phyloP scores from a whole-genome alignment of 1,284 basidiomycete genomes.

The Mycena sp. region DNA sequence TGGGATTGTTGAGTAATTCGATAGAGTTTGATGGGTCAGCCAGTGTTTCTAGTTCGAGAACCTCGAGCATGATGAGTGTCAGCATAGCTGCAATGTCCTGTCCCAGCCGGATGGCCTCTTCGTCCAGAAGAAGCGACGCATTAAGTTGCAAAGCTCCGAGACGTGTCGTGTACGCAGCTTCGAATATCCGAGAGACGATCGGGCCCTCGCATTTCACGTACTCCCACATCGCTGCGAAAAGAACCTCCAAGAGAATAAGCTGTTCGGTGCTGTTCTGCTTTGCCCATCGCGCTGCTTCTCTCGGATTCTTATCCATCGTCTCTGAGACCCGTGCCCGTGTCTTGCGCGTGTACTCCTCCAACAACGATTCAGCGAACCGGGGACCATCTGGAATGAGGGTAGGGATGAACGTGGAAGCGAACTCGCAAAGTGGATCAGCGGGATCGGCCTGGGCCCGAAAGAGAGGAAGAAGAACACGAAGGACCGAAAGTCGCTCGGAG shows the following conservation, averaged over 20 bases:
- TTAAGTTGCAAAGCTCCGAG: slow-evolving; percentile 77
- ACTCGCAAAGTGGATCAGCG: slow-evolving; percentile 60
- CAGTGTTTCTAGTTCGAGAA: slow-evolving; percentile 82
- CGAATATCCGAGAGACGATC: slow-evolving; percentile 69
- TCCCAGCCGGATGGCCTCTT: slow-evolving; percentile 71
- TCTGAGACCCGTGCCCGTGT: slow-evolving; percentile 63
- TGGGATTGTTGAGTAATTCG: slow-evolving; percentile 60
- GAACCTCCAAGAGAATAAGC: slow-evolving; percentile 80
- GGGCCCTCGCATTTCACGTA: slow-evolving; percentile 72
- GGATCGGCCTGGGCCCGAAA: slow-evolving; percentile 71
- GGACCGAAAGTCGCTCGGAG: slow-evolving; percentile 75
- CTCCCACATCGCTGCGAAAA: slow-evolving; percentile 90
- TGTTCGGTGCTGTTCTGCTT: slow-evolving; percentile 86
- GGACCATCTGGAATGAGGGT: slow-evolving; percentile 68
- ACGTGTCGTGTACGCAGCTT: slow-evolving; percentile 70
- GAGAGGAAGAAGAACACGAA: slow-evolving; percentile 65
- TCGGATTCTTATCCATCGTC: slow-evolving; percentile 61
- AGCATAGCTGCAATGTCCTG: slow-evolving; percentile 79
- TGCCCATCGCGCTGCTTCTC: slow-evolving; percentile 74
- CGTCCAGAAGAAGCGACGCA: slow-evolving; percentile 75
- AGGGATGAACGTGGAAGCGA: slow-evolving; percentile 66
- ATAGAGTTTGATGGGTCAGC: slow-evolving; percentile 61
- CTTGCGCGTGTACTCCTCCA: slow-evolving; percentile 68
- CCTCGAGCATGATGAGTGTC: slow-evolving; percentile 81
- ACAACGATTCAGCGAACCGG: slow-evolving; percentile 63